phyloP scores from a whole-genome alignment of 257 asterid genomes.

The Solanum clarkiae region DNA sequence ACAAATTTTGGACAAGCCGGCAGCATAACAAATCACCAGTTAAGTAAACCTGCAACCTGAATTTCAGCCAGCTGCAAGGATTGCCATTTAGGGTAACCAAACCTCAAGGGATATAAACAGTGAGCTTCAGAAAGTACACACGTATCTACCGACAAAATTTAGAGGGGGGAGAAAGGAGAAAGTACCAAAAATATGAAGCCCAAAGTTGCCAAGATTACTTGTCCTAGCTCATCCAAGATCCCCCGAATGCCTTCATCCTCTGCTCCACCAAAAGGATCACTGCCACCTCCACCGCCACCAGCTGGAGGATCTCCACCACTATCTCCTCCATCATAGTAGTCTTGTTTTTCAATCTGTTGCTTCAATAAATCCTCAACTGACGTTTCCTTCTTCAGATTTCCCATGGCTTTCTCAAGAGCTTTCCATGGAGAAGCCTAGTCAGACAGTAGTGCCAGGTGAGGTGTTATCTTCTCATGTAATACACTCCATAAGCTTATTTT shows the following conservation, averaged over 20 bases:
- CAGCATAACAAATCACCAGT: neutral
- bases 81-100: neutral
- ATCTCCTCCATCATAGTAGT: constrained; percentile 52
- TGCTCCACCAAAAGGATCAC: constrained; percentile 35
- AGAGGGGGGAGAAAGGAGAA: neutral
- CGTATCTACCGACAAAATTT: neutral
- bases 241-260: constrained; percentile 30
- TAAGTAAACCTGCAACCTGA: neutral
- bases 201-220: constrained; percentile 41
- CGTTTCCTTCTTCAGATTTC: constrained; percentile 39
- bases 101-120: neutral
- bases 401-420: constrained; percentile 45
- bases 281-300: constrained; percentile 35
- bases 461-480: neutral
- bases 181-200: constrained; percentile 58
- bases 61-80: neutral
- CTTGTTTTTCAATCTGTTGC: constrained; percentile 70
- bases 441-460: neutral
- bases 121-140: neutral
- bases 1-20: neutral
- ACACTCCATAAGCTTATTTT: neutral
- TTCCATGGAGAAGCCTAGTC: constrained; percentile 61
- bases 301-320: constrained; percentile 33
- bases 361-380: constrained; percentile 59
- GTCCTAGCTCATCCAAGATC: constrained; percentile 37